Evolutionary conservation across 257 asterid genomes (phyloP).

Genomic region (Jaltomata sinuosa): DNA sequence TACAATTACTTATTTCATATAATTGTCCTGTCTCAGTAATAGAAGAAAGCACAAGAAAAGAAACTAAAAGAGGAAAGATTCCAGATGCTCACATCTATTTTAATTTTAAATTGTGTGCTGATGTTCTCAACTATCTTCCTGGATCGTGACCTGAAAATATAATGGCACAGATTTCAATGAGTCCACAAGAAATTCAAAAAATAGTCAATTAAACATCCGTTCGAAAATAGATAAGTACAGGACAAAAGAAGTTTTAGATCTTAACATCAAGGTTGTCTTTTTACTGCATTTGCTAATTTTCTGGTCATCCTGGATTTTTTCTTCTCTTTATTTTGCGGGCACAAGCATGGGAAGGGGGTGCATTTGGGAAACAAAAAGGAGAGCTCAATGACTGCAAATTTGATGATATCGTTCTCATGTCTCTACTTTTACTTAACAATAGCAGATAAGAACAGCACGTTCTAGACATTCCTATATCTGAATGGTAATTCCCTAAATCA

Average conservation of each 20-base stretch:
- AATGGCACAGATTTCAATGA: not conserved
- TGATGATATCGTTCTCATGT: not conserved
- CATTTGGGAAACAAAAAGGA: not conserved
- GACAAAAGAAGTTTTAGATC: not conserved
- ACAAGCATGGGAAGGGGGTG: not conserved
- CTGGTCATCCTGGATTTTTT: not conserved
- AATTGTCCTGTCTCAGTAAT: not conserved
- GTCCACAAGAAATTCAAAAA: not conserved
- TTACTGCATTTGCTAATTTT: not conserved
- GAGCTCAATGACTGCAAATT: not conserved
- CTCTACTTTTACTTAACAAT: not conserved
- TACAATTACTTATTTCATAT: not conserved
- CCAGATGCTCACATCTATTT: slow-evolving; percentile 52
- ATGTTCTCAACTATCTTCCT: slow-evolving; percentile 57
- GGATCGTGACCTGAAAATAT: slow-evolving; percentile 57
- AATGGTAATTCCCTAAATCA: not conserved
- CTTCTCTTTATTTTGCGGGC: not conserved
- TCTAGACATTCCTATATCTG: not conserved
- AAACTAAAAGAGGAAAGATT: not conserved
- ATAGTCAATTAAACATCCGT: not conserved
- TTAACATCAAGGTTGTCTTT: not conserved
- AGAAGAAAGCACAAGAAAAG: not conserved
- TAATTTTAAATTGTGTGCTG: slow-evolving; percentile 49
- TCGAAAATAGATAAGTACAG: not conserved
- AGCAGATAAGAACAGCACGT: not conserved